phyloP scores from a whole-genome alignment of 495 filamentous ascomycete genomes.

The Clavariopsis aquatica region DNA sequence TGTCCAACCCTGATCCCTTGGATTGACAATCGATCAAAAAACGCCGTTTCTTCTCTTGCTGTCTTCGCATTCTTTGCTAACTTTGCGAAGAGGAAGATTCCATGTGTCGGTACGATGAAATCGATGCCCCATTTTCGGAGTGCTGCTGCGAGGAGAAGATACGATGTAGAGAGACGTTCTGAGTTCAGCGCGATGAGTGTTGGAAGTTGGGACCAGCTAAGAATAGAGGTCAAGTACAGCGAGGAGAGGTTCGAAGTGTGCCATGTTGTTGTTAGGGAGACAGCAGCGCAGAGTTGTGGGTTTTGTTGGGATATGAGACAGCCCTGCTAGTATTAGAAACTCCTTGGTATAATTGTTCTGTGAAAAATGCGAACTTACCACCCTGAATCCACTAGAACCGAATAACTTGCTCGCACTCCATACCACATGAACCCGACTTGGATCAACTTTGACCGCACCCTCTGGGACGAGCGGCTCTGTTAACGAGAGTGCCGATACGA shows the following conservation, averaged over 20 bases:
- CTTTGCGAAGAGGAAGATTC: conserved; percentile 30
- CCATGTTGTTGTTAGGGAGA: conserved; percentile 11
- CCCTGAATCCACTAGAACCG: conserved; percentile 21
- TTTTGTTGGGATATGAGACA: conserved; percentile 34
- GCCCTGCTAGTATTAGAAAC: conserved; percentile 11
- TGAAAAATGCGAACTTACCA: conserved; percentile 13
- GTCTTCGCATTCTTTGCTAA: conserved; percentile 21
- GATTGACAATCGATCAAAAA: conserved; percentile 25
- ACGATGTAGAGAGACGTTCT: conserved; percentile 28
- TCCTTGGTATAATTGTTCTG: too few relatives aligned
- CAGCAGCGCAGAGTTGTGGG: conserved; percentile 17
- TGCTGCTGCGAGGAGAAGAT: conserved; percentile 12
- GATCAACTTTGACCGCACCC: conserved; percentile 30
- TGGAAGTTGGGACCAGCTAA: conserved; percentile 28
- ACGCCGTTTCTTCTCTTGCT: conserved; percentile 19
- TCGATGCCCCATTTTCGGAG: conserved; percentile 25
- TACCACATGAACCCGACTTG: conserved; percentile 31
- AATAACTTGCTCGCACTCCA: conserved; percentile 36
- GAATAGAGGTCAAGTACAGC: conserved; percentile 20
- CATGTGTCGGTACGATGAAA: conserved; percentile 24
- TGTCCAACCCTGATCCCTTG: conserved; percentile 23
- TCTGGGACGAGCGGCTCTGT: conserved; percentile 23
- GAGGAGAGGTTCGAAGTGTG: conserved; percentile 18
- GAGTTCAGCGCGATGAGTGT: conserved; percentile 26
- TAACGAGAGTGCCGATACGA: conserved; percentile 35